Evolutionary conservation across 2,329 filamentous ascomycete genomes (phyloP).

Genomic region (Diaporthe longicolla): DNA sequence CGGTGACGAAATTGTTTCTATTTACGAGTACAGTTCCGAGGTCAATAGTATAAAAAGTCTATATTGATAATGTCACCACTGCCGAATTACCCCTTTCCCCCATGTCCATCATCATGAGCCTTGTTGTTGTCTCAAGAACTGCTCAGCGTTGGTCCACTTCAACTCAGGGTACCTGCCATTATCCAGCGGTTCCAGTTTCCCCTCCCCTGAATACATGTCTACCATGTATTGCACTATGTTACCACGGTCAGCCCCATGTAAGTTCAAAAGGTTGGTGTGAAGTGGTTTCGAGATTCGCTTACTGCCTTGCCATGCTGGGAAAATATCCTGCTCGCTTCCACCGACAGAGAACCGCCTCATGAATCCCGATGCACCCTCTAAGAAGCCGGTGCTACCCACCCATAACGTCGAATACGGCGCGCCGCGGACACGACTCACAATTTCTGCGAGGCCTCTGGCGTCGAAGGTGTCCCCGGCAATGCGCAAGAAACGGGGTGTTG

Average conservation of each 20-base stretch:
- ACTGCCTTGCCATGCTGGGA: constrained; percentile 45
- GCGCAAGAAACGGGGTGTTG: constrained; percentile 44
- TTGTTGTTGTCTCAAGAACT: constrained; percentile 24
- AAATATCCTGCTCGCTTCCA: constrained; percentile 38
- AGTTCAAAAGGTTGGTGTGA: background rate
- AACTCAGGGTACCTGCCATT: constrained; percentile 43
- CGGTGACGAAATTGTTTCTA: too few relatives aligned
- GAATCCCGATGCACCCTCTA: constrained; percentile 33
- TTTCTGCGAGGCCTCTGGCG: constrained; percentile 38
- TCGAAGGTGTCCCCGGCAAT: constrained; percentile 42
- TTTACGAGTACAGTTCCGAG: too few relatives aligned
- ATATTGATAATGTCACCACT: background rate
- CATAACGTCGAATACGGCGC: constrained; percentile 36
- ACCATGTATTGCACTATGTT: constrained; percentile 42
- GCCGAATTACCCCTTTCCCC: too few relatives aligned
- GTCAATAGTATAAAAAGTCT: too few relatives aligned
- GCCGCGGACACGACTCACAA: constrained; percentile 27
- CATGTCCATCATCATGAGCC: background rate
- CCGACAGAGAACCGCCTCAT: constrained; percentile 41
- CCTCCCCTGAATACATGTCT: constrained; percentile 43
- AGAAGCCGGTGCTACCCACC: constrained; percentile 42
- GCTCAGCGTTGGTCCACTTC: constrained; percentile 42
- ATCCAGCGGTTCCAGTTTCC: constrained; percentile 43
- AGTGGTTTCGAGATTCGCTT: background rate
- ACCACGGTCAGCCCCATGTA: background rate